A percentile compares a stretch with the other conserved stretches of the same genome.
Conservation (phyloP, 140 eudicot species). For the Erigeron philadelphicus region DNA sequence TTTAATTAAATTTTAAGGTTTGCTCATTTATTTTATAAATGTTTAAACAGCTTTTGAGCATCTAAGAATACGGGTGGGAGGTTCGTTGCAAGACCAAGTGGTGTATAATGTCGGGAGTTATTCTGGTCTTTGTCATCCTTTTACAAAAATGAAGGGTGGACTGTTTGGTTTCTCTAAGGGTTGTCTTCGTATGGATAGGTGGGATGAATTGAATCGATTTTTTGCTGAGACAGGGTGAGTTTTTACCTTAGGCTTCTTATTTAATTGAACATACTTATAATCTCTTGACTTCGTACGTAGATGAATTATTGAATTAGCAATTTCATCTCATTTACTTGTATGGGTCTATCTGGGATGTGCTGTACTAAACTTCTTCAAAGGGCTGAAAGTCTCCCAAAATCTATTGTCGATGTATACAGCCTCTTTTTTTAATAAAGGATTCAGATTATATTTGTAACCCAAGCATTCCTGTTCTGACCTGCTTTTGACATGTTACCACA, state of each 20-base stretch:
- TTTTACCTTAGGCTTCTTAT: neutral
- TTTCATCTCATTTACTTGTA: slow-evolving; percentile 3
- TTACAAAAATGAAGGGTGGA: slow-evolving; percentile 40
- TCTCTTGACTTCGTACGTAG: neutral
- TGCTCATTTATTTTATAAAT: slow-evolving; percentile 6
- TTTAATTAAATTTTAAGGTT: slow-evolving; percentile 8
- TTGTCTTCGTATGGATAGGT: slow-evolving; percentile 63
- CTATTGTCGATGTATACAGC: neutral
- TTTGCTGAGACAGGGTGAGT: slow-evolving; percentile 64
- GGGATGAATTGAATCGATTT: slow-evolving; percentile 81
- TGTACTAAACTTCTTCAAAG: neutral
- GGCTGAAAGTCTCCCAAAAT: neutral
- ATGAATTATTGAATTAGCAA: neutral
- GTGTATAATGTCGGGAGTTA: slow-evolving; percentile 49
- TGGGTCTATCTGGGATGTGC: neutral
- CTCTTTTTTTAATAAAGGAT: neutral
- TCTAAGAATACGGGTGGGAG: slow-evolving; percentile 78
- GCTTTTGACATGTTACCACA: neutral
- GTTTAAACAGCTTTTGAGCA: slow-evolving; percentile 54
- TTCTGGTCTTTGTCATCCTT: slow-evolving; percentile 49
- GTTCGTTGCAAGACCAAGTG: slow-evolving; percentile 92
- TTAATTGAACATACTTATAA: neutral
- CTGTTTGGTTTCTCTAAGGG: slow-evolving; percentile 81
- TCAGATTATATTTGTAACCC: neutral
- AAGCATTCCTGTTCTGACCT: neutral